Conservation (phyloP, 1,284 basidiomycete genomes). For the Moesziomyces globuligerus region DNA sequence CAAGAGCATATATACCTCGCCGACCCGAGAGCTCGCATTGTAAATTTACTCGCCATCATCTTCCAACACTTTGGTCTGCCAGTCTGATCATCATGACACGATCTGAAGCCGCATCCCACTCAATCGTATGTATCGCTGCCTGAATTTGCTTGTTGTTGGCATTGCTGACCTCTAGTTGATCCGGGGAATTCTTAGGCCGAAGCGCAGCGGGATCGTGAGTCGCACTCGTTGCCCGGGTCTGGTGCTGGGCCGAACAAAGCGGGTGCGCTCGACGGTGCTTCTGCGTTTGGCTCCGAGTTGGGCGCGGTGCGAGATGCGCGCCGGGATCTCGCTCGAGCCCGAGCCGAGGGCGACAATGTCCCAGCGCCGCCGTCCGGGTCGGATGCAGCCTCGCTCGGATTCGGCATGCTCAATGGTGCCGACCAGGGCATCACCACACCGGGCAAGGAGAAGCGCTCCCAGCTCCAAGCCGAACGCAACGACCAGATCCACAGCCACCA, state of each 20-base stretch:
- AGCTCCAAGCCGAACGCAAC: conserved; percentile 34
- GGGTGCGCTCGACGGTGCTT: conserved; percentile 22
- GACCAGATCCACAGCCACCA: conserved; percentile 23
- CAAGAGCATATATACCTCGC: conserved; percentile 5
- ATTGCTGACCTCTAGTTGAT: too few relatives aligned
- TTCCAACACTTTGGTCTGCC: background rate
- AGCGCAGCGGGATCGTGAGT: conserved; percentile 21
- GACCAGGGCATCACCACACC: conserved; percentile 41
- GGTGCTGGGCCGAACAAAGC: conserved; percentile 39
- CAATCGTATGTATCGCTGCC: conserved; percentile 23
- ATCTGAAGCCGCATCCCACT: conserved; percentile 35
- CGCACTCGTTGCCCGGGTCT: conserved; percentile 31
- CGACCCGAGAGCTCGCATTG: too few relatives aligned
- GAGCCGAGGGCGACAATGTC: conserved; percentile 27
- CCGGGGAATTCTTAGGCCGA: too few relatives aligned
- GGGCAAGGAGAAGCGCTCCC: conserved; percentile 26
- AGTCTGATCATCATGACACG: conserved; percentile 24
- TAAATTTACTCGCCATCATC: background rate
- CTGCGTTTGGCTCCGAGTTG: conserved; percentile 28
- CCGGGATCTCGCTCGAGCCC: conserved; percentile 31
- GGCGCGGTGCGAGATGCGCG: conserved; percentile 36
- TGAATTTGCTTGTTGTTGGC: too few relatives aligned
- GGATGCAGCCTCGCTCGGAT: conserved; percentile 14
- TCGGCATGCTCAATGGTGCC: conserved; percentile 45
- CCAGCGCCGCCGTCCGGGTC: too few relatives aligned